phyloP scores from a whole-genome alignment of 1,284 basidiomycete species.

The Apiotrichum domesticum region DNA sequence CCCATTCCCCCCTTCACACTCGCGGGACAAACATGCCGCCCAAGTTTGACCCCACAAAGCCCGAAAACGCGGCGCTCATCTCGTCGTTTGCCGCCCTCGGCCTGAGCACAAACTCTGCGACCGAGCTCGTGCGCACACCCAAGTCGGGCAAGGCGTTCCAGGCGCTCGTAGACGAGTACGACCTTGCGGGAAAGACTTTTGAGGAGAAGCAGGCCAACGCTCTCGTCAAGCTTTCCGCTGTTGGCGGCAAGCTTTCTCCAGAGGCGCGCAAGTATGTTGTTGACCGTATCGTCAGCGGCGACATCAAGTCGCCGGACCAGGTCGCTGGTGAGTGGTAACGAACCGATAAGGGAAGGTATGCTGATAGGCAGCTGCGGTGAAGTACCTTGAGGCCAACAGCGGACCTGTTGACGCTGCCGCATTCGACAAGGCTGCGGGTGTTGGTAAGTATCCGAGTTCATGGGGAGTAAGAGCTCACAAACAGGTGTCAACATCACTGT shows the following conservation, averaged over 20 bases:
- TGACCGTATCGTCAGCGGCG: constrained; percentile 61
- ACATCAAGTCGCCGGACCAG: constrained; percentile 78
- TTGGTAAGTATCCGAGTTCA: constrained; percentile 58
- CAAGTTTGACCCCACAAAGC: constrained; percentile 52
- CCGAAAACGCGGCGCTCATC: constrained; percentile 53
- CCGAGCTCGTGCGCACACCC: constrained; percentile 71
- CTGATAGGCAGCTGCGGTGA: constrained; percentile 60
- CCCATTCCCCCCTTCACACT: neutral
- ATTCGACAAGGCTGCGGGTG: constrained; percentile 78
- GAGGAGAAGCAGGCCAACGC: constrained; percentile 77
- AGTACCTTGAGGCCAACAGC: constrained; percentile 63
- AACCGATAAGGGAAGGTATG: neutral
- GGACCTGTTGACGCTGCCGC: constrained; percentile 62
- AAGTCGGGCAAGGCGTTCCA: constrained; percentile 68
- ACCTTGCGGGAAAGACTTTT: constrained; percentile 52
- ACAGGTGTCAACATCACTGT: constrained; percentile 73
- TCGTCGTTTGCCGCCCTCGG: constrained; percentile 73
- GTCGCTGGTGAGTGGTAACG: constrained; percentile 61
- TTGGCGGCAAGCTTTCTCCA: constrained; percentile 58
- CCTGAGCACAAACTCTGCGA: constrained; percentile 68
- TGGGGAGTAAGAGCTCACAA: neutral
- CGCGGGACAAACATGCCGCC: constrained; percentile 41
- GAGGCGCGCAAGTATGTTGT: constrained; percentile 64
- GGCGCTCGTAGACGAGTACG: constrained; percentile 61
- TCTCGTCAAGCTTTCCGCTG: constrained; percentile 62